Conservation (phyloP, 2,329 filamentous ascomycete genomes). For the Aureobasidium uvarum region DNA sequence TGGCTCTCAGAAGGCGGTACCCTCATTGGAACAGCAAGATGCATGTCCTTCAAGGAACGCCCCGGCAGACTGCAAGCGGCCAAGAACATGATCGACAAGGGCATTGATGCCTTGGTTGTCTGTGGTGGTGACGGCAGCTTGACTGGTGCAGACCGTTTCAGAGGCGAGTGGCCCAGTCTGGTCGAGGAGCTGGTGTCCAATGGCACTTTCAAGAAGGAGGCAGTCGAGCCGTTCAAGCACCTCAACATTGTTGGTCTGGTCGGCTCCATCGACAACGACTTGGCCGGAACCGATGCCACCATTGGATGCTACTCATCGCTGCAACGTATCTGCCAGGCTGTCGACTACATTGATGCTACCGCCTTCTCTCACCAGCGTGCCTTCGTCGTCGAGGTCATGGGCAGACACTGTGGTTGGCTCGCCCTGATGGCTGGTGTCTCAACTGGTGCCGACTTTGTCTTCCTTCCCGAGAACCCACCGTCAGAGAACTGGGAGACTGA, state of each 20-base stretch:
- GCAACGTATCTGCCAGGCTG: slow-evolving; percentile 87
- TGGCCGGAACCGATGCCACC: slow-evolving; percentile 91
- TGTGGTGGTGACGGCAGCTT: slow-evolving; percentile 96
- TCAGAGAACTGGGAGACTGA: slow-evolving; percentile 83
- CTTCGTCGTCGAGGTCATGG: slow-evolving; percentile 99
- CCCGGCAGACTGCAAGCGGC: slow-evolving; percentile 78
- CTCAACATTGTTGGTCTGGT: slow-evolving; percentile 97
- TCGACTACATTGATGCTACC: slow-evolving; percentile 96
- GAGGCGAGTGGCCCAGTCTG: slow-evolving; percentile 85
- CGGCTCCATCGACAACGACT: slow-evolving; percentile 97
- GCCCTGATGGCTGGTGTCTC: slow-evolving; percentile 95
- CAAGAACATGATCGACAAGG: slow-evolving; percentile 89
- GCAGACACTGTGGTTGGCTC: slow-evolving; percentile 94
- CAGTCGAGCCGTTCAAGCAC: slow-evolving; percentile 74
- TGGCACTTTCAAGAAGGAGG: slow-evolving; percentile 66
- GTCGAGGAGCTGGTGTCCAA: slow-evolving; percentile 77
- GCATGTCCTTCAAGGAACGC: slow-evolving; percentile 88
- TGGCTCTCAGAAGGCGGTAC: slow-evolving; percentile 94
- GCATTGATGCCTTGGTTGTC: slow-evolving; percentile 94
- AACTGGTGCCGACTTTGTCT: slow-evolving; percentile 93
- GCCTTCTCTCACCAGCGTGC: slow-evolving; percentile 91
- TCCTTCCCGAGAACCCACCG: slow-evolving; percentile 92
- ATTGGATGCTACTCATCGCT: slow-evolving; percentile 96
- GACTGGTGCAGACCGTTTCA: slow-evolving; percentile 92
- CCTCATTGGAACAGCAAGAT: slow-evolving; percentile 90